Evolutionary conservation across 2,329 filamentous ascomycete species (phyloP), one percentile per base, ranked within the genome.

Genomic region (Aspergillus fumigatus): DNA sequence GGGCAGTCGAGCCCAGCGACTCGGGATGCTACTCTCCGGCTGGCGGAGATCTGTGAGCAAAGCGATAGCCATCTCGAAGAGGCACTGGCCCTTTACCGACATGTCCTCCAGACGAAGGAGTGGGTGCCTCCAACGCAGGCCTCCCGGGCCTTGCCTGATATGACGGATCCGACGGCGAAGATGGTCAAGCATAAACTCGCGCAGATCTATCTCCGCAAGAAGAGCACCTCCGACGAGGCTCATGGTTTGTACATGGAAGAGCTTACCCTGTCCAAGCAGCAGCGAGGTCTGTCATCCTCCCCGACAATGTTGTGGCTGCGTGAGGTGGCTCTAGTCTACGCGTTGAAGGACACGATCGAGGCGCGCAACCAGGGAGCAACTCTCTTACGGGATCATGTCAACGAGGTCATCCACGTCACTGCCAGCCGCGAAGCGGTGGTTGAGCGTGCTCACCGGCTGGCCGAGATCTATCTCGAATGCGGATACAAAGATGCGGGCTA

Each of bases 131-230:
- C 72, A 1, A 57, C 64, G 3, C 65, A 72, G 49, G 63, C 64
- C 0, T 65, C 67, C 1, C 69, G 63, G 51, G 52, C 59, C 10
- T 60, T 72, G 11, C 64, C 69, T 5, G 69, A 72, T 25, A 72
- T 72, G 70, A 66, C 63, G 1, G 52, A 75, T 54, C 73, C 71
- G 0, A 74, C 75, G 1, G 62, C 79, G 11, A 72, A 73, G 21
- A 79, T 73, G 0, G 75, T 82, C 61, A 82, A 80, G 67, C 80
- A 77, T 60, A 76, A 79, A 8, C 70, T 82, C 25, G 79, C 80
- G 1, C 77, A 75, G 64, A 62, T 82, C 19, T 82, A 82, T 52
- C 63, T 78, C 40, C 75, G 74, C 9, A 73, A 73, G 5, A 73
- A 73, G 10, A 70, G 70, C 38, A 69, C 70, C 0, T 67, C 71